Base-by-base conservation (phyloP, 1,284 basidiomycete species). In the Kwoniella shivajii region DNA sequence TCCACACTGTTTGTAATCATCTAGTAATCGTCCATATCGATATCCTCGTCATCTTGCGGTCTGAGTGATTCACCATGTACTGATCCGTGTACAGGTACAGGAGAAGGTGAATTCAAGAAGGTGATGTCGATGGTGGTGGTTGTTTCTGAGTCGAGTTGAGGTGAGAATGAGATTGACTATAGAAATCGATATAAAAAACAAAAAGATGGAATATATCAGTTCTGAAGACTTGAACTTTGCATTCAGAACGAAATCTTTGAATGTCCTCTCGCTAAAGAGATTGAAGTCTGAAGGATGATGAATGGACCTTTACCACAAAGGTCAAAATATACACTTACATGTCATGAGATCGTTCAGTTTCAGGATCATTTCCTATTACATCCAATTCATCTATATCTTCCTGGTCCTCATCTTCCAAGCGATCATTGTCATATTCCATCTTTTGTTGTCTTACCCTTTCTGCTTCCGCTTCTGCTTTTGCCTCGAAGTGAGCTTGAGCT, bases 1-100 rank as follows among this genome's bases (percentile, higher is more conserved):
- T 36, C 34, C 34, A 36, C 34, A 16, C 22, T 18, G n/a, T n/a
- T n/a, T n/a, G 37, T 6, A 42, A 11, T 9, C 39, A 11, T 14
- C 43, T 54, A 49, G 38, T 55, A 39, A 49, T 55, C 54, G 16
- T 49, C 46, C 54, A 55, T 55, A 26, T 41, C 31, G 7, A 48
- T 29, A 49, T 55, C 54, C 22, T 38, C 46, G 10, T 51, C 53
- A 7, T 39, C 27, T 29, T 26, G 20, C n/a, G n/a, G n/a, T 31
- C 18, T 46, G 9, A 22, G 44, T 13, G 44, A 46, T 30, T 31
- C 27, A 16, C 5, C 2, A 31, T 46, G 3, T 20, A 10, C 37
- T 18, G 1, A 18, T 20, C 37, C 37, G 3, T 20, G 10, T 2
- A 6, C 7, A n/a, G 18, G n/a, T 6, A 22, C n/a, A 39, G 37